phyloP scores from a whole-genome alignment of 768 basidiomycete genomes.

The Punctularia strigosozonata region DNA sequence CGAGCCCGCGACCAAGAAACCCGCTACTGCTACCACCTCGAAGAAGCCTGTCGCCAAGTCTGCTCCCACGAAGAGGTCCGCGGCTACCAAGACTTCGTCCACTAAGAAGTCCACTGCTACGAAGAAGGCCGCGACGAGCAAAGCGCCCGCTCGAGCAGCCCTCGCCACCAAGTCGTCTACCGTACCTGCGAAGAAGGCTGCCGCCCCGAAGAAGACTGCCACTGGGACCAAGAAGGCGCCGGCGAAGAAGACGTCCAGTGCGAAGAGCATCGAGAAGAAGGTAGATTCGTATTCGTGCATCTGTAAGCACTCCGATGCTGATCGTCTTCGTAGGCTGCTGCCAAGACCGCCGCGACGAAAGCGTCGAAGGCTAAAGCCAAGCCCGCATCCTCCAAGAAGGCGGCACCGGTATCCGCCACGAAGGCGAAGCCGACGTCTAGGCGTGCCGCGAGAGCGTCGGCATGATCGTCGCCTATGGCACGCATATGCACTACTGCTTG shows the following conservation, averaged over 20 bases:
- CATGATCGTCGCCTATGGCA: too few species aligned
- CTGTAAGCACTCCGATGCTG: neutral
- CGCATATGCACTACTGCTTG: too few species aligned
- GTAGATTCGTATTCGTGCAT: neutral
- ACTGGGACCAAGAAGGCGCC: constrained; percentile 17
- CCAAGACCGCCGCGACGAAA: neutral
- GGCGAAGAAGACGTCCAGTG: constrained; percentile 3
- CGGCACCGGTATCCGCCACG: too few species aligned
- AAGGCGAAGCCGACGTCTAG: too few species aligned
- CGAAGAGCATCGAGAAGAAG: neutral
- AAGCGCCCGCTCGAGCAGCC: neutral
- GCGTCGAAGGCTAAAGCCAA: too few species aligned
- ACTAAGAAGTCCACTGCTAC: constrained; percentile 15
- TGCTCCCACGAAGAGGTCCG: constrained; percentile 17
- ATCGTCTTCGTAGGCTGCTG: neutral
- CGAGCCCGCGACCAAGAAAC: constrained; percentile 14
- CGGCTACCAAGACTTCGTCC: constrained; percentile 12
- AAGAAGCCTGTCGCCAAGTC: constrained; percentile 27
- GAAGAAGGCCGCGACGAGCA: constrained; percentile 8
- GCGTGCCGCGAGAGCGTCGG: too few species aligned
- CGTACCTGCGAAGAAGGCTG: constrained; percentile 5
- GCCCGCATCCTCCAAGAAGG: too few species aligned
- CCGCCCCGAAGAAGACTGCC: constrained; percentile 4
- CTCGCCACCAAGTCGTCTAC: neutral
- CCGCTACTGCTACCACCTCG: constrained; percentile 15